A percentile compares a stretch with the other conserved stretches of the same genome.
Conservation (phyloP, 1,284 basidiomycete genomes). For the Pisolithus thermaeus region DNA sequence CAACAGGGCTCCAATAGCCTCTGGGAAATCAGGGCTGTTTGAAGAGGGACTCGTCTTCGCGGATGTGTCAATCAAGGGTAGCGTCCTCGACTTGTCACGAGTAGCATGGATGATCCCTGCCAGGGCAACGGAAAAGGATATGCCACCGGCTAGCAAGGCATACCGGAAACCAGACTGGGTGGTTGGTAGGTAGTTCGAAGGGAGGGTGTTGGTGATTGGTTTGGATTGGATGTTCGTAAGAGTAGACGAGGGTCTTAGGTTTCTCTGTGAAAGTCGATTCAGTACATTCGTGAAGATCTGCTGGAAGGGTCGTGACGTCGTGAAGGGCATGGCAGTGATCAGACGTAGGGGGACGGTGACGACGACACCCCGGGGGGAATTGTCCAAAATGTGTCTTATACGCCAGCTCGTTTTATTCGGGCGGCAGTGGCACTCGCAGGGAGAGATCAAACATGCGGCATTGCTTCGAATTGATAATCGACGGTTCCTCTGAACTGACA, state of each 20-base stretch:
- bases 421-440: neutral
- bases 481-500: neutral
- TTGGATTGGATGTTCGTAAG: neutral
- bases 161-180: neutral
- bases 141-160: slow-evolving; percentile 7
- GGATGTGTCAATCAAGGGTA: neutral
- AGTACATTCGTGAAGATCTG: slow-evolving; percentile 1
- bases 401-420: neutral
- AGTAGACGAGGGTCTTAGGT: slow-evolving; percentile 1
- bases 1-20: slow-evolving; percentile 8
- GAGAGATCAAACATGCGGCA: neutral
- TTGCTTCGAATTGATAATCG: neutral
- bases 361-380: neutral
- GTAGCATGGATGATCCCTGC: neutral
- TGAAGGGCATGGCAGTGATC: slow-evolving; percentile 5
- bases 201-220: neutral
- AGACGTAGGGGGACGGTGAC: neutral
- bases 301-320: slow-evolving; percentile 7
- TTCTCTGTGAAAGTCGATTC: neutral
- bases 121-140: slow-evolving; percentile 6
- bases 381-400: neutral
- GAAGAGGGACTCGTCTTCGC: neutral
- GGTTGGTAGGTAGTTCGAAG: neutral
- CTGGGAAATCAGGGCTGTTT: slow-evolving; percentile 2
- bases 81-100: neutral